These are phyloP conservation scores for Mycena indigotica DNA, from an alignment of 768 basidiomycete genomes.

Conservation along the genomic window DNA sequence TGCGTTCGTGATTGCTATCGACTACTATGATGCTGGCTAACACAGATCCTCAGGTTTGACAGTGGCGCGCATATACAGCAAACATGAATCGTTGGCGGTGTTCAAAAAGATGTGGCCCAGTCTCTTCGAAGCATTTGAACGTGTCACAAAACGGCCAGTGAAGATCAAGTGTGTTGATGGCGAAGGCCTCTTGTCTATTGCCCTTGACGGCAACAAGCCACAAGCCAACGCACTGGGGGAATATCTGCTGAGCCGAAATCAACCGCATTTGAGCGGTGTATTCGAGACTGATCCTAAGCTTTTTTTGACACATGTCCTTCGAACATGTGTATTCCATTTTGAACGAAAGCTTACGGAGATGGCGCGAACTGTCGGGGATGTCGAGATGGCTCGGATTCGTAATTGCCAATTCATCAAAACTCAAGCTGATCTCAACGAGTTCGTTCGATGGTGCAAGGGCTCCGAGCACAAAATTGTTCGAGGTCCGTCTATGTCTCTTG, in stretches of 20 bases:
- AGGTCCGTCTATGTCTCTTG: constrained; percentile 9
- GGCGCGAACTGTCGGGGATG: constrained; percentile 11
- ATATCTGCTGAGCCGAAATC: constrained; percentile 15
- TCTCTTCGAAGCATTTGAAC: constrained; percentile 21
- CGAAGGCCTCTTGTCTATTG: constrained; percentile 17
- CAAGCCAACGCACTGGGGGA: constrained; percentile 22
- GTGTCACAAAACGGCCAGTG: constrained; percentile 19
- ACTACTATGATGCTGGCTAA: background rate
- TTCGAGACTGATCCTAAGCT: constrained; percentile 17
- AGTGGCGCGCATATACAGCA: constrained; percentile 21
- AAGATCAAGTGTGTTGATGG: constrained; percentile 26
- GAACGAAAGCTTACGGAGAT: constrained; percentile 13
- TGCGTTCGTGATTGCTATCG: constrained; percentile 11
- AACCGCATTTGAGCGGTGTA: constrained; percentile 16
- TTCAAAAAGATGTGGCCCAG: constrained; percentile 21
- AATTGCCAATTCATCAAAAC: constrained; percentile 7
- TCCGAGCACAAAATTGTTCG: constrained; percentile 13
- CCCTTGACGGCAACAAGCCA: constrained; percentile 26
- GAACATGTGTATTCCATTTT: constrained; percentile 23
- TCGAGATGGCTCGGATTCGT: constrained; percentile 8
- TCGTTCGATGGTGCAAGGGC: constrained; percentile 15
- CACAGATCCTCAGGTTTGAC: constrained; percentile 9
- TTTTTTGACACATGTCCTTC: constrained; percentile 17
- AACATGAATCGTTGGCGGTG: constrained; percentile 18
- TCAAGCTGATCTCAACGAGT: constrained; percentile 10